phyloP scores from a whole-genome alignment of 805 yeast genomes.

The Kodamaea leandrae region DNA sequence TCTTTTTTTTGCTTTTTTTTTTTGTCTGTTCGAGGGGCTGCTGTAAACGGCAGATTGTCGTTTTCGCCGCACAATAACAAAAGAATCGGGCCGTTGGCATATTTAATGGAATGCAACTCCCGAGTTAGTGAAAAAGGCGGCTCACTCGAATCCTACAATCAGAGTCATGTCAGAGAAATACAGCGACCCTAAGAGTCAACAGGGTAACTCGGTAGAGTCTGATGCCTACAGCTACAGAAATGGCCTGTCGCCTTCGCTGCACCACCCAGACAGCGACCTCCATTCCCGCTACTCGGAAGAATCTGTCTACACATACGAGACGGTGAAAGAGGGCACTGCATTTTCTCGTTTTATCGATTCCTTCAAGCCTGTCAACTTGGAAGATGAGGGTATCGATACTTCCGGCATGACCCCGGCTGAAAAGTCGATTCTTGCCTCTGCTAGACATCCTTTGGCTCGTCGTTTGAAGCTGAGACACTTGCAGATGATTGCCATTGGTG shows the following conservation, averaged over 20 bases:
- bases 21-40: neutral
- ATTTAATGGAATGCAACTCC: neutral
- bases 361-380: conserved; percentile 38
- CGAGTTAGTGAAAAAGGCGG: neutral
- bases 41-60: neutral
- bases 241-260: conserved; percentile 9
- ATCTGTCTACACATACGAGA: conserved; percentile 12
- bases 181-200: conserved; percentile 1
- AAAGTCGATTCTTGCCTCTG: conserved; percentile 37
- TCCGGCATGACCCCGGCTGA: conserved; percentile 38
- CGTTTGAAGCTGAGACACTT: conserved; percentile 50
- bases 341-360: conserved; percentile 29
- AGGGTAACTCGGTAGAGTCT: conserved; percentile 8
- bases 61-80: neutral
- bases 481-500: conserved; percentile 77
- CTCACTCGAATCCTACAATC: neutral
- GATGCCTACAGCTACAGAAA: conserved; percentile 14
- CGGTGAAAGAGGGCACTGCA: conserved; percentile 15
- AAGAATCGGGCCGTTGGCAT: neutral
- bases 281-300: conserved; percentile 8
- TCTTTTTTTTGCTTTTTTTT: neutral
- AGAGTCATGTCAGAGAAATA: conserved; percentile 3
- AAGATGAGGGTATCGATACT: conserved; percentile 24
- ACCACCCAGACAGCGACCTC: neutral
- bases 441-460: conserved; percentile 43